Evolutionary conservation across 768 basidiomycete species (phyloP), one percentile per base, ranked within the genome.

Genomic region (Naganishia vishniacii): DNA sequence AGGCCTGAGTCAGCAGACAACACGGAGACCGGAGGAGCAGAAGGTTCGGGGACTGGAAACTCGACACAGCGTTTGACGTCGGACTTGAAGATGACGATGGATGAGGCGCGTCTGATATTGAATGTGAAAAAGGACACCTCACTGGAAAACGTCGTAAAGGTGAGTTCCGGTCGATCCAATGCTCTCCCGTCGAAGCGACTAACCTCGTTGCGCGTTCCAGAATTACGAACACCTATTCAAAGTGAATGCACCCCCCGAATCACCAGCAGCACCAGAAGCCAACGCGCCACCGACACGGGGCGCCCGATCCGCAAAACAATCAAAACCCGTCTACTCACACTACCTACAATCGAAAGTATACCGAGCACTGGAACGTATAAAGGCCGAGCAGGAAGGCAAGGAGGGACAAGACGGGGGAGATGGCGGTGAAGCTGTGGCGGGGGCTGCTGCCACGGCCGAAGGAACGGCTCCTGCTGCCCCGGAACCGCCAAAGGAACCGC

Each of bases 281-380:
- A 28, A 81, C 81, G 23, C 71, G 4, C 41, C 47, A 28, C 62
- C 62, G 13, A 46, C 59, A 31, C 28, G 34, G 23, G 34, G 31
- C 12, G 47, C 48, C 46, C 65, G 51, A 29, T 79, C 40, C 13
- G 53, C 29, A 9, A 64, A 48, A 59, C 51, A 46, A 34, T 42
- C 56, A 32, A 61, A 61, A 25, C 65, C 69, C 34, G 65, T 69
- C 37, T 81, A 91, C 74, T 92, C 91, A 37, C 89, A 92, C 78
- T 98, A 98, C 78, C 81, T 98, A 13, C 93, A 94, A 75, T 93
- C 91, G 32, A 99, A 99, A 79, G 90, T 99, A n/a, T 84, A 90
- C 47, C 85, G 95, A 44, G 94, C 95, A 20, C 83, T 86, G 61
- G 92, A 97, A 79, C 85, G 95, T 79, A 86, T 98, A 83, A 88